Evolutionary conservation across 345 rosid species (phyloP), one percentile per base, ranked within the genome.

Genomic region (Salix exigua): DNA sequence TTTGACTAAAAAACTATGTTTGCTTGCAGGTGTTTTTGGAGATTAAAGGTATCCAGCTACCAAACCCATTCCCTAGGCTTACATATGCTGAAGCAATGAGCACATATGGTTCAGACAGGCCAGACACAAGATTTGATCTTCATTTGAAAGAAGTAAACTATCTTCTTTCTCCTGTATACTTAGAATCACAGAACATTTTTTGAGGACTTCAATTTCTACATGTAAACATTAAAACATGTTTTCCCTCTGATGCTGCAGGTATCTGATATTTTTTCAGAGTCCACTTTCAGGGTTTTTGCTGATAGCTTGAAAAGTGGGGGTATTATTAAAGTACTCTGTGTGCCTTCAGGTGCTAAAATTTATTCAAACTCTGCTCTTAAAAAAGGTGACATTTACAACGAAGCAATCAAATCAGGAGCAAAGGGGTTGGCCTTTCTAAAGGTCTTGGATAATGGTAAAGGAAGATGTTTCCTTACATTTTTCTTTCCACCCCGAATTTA

Each of bases 381-480:
- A 85, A 96, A 96, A 87, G 99, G 99, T 81, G 94, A 94, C 78
- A 46, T 96, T 72, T 89, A 88, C 82, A 87, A 67, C 60, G 93
- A 93, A 87, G 97, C 98, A 61, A 78, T 91, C n/a, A 91, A 90
- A 82, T 92, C 99, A 33, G 99, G 98, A 82, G 98, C 97, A 63
- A 96, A 90, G 86, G 99, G 99, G 66, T 85, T 96, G 68, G 97
- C 98, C 70, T 96, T 93, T 84, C 86, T 96, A 76, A 96, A 93
- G 88, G 92, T 93, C 79, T 80, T 86, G 83, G 97, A 92, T 85
- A 82, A 88, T 87, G 98, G 99, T 96, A 90, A 79, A 71, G 40
- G 77, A 78, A 35, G 0, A 60, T 10, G 26, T 70, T 38, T 61
- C 35, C 72, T 8, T 23, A 38, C 38, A 9, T 44, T 33, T 72